A percentile compares a stretch with the other conserved stretches of the same genome.
Evolutionary conservation across 2,329 filamentous ascomycete species (phyloP).

Genomic region (Orbilia blumenaviensis): DNA sequence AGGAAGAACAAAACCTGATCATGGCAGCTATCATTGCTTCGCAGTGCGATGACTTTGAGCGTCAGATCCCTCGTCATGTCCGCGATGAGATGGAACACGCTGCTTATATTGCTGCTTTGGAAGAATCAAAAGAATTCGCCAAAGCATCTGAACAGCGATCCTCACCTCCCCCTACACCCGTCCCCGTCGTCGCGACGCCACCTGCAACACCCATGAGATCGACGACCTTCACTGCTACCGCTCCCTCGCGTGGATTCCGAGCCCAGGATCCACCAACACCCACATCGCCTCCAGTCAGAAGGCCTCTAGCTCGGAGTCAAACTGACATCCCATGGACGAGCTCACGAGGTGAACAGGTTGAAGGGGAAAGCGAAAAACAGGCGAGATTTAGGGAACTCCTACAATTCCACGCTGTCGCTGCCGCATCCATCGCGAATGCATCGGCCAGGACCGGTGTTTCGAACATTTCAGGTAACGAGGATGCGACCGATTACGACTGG

Average conservation of each 20-base stretch:
- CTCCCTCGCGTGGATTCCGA: not conserved
- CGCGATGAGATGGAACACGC: conserved; percentile 51
- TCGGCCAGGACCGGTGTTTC: conserved; percentile 41
- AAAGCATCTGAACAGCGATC: conserved; percentile 12
- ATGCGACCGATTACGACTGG: conserved; percentile 45
- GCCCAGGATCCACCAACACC: conserved; percentile 14
- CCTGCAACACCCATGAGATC: conserved; percentile 4
- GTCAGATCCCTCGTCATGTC: conserved; percentile 45
- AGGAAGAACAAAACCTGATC: conserved; percentile 53
- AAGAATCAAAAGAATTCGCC: conserved; percentile 40
- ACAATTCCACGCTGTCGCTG: conserved; percentile 48
- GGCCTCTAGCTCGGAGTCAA: conserved; percentile 21
- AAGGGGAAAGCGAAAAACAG: conserved; percentile 41
- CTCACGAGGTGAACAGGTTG: conserved; percentile 17
- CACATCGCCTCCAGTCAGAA: not conserved
- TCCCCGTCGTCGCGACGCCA: not conserved
- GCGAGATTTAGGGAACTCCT: conserved; percentile 41
- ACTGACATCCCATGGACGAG: conserved; percentile 50
- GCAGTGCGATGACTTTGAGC: conserved; percentile 44
- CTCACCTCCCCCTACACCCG: not conserved
- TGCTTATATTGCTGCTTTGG: conserved; percentile 40
- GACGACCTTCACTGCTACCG: not conserved
- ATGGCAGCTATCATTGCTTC: conserved; percentile 52
- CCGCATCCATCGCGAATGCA: conserved; percentile 47
- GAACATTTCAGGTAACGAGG: conserved; percentile 45